These are phyloP conservation scores for Alternaria sp. DNA, from an alignment of 2,329 filamentous ascomycete genomes.

Conservation along the genomic window DNA sequence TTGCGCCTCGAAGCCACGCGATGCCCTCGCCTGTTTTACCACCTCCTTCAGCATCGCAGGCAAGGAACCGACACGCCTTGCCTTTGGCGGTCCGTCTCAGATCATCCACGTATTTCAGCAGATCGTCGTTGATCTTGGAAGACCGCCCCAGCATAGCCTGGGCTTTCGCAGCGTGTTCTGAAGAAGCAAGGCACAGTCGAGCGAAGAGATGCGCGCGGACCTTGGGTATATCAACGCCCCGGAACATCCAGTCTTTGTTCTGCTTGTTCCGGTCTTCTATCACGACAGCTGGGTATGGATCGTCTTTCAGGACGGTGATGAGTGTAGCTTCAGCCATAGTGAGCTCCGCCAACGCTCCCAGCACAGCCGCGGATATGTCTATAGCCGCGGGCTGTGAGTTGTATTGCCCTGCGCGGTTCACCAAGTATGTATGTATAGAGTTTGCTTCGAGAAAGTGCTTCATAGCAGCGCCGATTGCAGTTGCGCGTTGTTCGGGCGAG, in stretches of 20 bases:
- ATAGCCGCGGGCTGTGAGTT: conserved; percentile 40
- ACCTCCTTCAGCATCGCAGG: conserved; percentile 82
- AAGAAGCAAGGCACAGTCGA: conserved; percentile 82
- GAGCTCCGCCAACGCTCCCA: conserved; percentile 61
- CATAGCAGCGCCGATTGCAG: conserved; percentile 75
- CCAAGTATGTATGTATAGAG: conserved; percentile 76
- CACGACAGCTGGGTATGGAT: conserved; percentile 85
- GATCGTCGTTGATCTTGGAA: conserved; percentile 64
- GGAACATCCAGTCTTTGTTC: conserved; percentile 97
- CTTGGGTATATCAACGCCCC: conserved; percentile 83
- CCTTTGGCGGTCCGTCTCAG: conserved; percentile 77
- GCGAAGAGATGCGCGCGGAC: conserved; percentile 89
- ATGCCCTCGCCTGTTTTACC: conserved; percentile 84
- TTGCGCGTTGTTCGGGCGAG: conserved; percentile 69
- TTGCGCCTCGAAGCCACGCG: conserved; percentile 82
- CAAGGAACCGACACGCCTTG: conserved; percentile 88
- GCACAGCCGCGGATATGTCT: conserved; percentile 54
- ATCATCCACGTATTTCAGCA: conserved; percentile 78
- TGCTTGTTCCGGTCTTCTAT: conserved; percentile 81
- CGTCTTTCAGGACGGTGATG: conserved; percentile 89
- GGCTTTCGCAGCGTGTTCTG: conserved; percentile 84
- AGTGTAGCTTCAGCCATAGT: conserved; percentile 88
- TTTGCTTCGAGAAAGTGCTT: conserved; percentile 79
- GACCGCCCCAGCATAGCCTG: conserved; percentile 56
- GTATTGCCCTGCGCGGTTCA: conserved; percentile 59